Base-by-base conservation (phyloP, 495 filamentous ascomycete genomes). In the Neohortaea acidophila region DNA sequence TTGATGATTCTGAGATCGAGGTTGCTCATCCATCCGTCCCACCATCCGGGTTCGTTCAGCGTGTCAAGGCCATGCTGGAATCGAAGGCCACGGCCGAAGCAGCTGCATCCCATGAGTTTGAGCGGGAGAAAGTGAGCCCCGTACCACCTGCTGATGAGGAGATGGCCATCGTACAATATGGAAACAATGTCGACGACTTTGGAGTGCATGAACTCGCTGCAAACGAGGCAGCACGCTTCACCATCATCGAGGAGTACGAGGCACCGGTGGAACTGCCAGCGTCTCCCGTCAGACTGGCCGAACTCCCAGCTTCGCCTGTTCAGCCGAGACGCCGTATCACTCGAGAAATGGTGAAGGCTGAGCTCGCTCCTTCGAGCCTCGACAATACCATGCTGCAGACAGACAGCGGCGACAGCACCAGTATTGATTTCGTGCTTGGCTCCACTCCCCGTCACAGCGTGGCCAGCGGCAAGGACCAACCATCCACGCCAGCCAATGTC, bases 311-410 rank as follows among this genome's bases (percentile, higher is more conserved):
- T 6, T 44, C 46, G 26, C 55, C 51, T 10, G 42, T 51, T 10
- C 25, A 30, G 26, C 17, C 32, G 5, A 43, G 46, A 6, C 43
- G 47, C 19, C 46, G 56, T 4, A 45, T 61, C 12, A 59, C 56
- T 10, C 30, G 56, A 33, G 54, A 57, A 15, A 19, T 59, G 37
- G 40, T 61, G 7, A 47, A 52, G 18, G 52, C 54, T 14, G 52
- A 45, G 18, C 30, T 59, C 14, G 51, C 42, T 1, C 30, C 43
- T 2, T 36, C 39, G 3, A 42, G 38, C 19, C 28, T 27, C 13
- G 24, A 27, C 36, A 38, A 25, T 25, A 28, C 24, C 6, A 20
- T 27, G 28, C 28, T 30, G 6, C 12, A 25, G 4, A 21, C 2
- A 1, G 36, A 38, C 12, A 22, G 20, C 5, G 36, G 29, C 23